phyloP scores from a whole-genome alignment of 169 alveolate species.

The Plasmodium vivax region DNA sequence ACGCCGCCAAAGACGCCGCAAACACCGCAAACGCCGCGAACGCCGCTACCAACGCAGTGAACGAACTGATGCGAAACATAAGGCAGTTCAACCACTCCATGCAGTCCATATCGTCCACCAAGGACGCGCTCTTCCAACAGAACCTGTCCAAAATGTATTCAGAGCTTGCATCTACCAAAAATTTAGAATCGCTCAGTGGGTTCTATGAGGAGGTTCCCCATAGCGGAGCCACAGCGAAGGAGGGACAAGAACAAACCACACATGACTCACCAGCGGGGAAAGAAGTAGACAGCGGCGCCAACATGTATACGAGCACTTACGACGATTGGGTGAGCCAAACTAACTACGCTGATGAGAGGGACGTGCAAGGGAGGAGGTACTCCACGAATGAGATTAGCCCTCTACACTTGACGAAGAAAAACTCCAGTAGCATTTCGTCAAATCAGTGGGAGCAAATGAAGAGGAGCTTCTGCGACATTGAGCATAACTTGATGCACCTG shows the following conservation, averaged over 20 bases:
- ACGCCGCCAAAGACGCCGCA: not conserved
- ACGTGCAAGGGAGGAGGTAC: not conserved
- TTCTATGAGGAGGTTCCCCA: not conserved
- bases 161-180: conserved; percentile 30
- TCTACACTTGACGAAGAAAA: not conserved
- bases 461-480: conserved; percentile 50
- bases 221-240: not conserved
- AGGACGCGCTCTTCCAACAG: not conserved
- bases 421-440: conserved; percentile 14
- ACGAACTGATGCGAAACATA: conserved; percentile 36
- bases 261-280: not conserved
- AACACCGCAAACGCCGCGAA: not conserved
- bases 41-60: conserved; percentile 2
- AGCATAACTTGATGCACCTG: conserved; percentile 12
- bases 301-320: not conserved
- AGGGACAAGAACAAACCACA: not conserved
- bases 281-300: not conserved
- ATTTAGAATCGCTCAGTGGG: conserved; percentile 27
- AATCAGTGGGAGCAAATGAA: conserved; percentile 58
- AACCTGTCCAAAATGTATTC: conserved; percentile 31
- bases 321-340: not conserved
- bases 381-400: conserved; percentile 13
- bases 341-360: not conserved
- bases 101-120: conserved; percentile 35
- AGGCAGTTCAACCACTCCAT: conserved; percentile 31